Evolutionary conservation across 2,329 filamentous ascomycete genomes (phyloP).

Genomic region (Aspergillus sergii): DNA sequence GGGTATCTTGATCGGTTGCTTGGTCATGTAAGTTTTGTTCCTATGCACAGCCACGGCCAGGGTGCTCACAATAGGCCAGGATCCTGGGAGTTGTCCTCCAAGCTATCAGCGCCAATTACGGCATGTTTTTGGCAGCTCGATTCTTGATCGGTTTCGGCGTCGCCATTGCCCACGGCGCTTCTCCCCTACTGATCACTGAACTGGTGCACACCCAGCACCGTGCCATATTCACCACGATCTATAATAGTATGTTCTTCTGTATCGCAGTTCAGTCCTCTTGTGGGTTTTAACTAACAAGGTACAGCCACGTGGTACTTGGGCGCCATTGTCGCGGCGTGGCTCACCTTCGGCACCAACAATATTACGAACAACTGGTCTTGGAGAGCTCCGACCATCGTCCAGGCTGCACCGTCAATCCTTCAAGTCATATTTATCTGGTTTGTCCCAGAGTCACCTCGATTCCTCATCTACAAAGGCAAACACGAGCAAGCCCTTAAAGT

Average conservation of each 20-base stretch:
- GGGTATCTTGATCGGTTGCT: slow-evolving; percentile 48
- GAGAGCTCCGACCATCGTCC: slow-evolving; percentile 56
- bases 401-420: slow-evolving; percentile 61
- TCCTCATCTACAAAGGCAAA: slow-evolving; percentile 33
- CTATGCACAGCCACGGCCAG: background rate
- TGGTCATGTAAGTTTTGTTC: slow-evolving; percentile 16
- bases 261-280: background rate
- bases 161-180: slow-evolving; percentile 29
- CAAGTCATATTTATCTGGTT: slow-evolving; percentile 61
- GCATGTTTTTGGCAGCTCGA: slow-evolving; percentile 32
- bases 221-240: slow-evolving; percentile 29
- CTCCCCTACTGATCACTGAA: slow-evolving; percentile 32
- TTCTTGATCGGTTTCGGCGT: slow-evolving; percentile 34
- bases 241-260: slow-evolving; percentile 20
- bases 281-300: background rate
- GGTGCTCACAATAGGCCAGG: slow-evolving; percentile 11
- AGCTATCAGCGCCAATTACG: slow-evolving; percentile 28
- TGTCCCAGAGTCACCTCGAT: slow-evolving; percentile 68
- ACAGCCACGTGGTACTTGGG: slow-evolving; percentile 51
- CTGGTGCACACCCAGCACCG: slow-evolving; percentile 34
- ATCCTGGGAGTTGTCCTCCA: slow-evolving; percentile 34
- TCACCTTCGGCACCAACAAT: slow-evolving; percentile 44
- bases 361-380: slow-evolving; percentile 46
- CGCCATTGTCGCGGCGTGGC: slow-evolving; percentile 48
- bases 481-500: slow-evolving; percentile 31